Base-by-base conservation (phyloP, 2,329 filamentous ascomycete species). In the Aureobasidium sp. region DNA sequence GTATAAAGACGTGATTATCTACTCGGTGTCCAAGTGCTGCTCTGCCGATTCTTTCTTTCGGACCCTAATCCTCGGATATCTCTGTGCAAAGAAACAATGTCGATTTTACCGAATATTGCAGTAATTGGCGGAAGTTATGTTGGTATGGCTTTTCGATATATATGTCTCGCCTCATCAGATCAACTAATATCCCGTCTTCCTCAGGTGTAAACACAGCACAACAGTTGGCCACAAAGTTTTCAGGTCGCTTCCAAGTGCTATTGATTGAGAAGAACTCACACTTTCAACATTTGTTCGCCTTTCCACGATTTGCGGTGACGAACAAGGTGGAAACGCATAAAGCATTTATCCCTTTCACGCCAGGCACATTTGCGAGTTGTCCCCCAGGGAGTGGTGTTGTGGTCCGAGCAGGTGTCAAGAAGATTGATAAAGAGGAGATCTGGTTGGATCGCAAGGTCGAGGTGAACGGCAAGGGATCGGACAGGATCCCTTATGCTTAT, bases 231-330 rank as follows among this genome's bases (percentile, higher is more conserved):
- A 40, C 19, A 0, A 60, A 48, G 9, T 49, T 64, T n/a, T 35
- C 31, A 22, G 59, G 58, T 1, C 58, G 58, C 15, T 60, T 61
- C 19, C 40, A 49, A 17, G 45, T 64, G 7, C 9, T 64, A 6
- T 27, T 64, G 27, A 61, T 64, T 1, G 62, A 64, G 39, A 64
- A 64, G 39, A 64, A 64, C 48, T 64, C 62, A 8, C 62, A 64
- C 31, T 64, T 64, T 37, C 58, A 64, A 24, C 59, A 61, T 48
- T 39, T 61, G 19, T 64, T 64, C 22, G 59, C 58, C 0, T 64
- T 64, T 27, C 62, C 62, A 2, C 29, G 62, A 19, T 64, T 61
- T n/a, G 58, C 57, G 39, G 59, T 64, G 31, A 56, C 52, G 7
- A 52, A 19, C 15, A 47, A 31, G 5, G 58, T 61, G 8, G 62